Conservation (phyloP, 306 rosid genomes). For the Pyrus pyrifolia region DNA sequence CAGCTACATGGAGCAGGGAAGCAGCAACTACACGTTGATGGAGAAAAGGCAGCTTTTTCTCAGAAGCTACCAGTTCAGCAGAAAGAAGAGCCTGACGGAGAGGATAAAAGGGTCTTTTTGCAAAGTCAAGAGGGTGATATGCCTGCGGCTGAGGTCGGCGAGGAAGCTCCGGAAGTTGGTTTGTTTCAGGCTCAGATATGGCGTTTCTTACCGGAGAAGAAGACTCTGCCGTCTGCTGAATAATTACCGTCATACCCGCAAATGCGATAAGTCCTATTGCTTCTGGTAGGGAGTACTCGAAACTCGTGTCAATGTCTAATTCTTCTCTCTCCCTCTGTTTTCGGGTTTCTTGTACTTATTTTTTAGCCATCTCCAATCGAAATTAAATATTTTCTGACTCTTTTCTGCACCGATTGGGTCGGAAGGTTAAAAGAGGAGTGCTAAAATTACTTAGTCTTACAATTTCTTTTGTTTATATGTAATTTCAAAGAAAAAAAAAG, state of each 20-base stretch:
- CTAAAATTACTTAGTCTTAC: too few species aligned
- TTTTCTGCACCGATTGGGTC: background rate
- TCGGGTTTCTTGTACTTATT: background rate
- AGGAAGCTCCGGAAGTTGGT: conserved; percentile 28
- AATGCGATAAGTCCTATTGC: conserved; percentile 25
- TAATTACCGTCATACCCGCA: conserved; percentile 13
- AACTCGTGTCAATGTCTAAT: background rate
- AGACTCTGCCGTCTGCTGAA: conserved; percentile 40
- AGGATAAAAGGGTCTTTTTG: conserved; percentile 53
- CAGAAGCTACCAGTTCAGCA: conserved; percentile 74
- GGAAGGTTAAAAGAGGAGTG: background rate
- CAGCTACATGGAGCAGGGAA: conserved; percentile 22
- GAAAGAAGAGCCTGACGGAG: conserved; percentile 44
- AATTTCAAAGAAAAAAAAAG: background rate
- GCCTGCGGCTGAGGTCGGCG: conserved; percentile 42
- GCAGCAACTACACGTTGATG: conserved; percentile 34
- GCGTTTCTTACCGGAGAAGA: conserved; percentile 50
- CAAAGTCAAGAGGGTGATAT: conserved; percentile 42
- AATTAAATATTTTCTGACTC: too few species aligned
- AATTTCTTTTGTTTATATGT: background rate
- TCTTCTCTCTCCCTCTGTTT: background rate
- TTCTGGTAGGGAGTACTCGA: conserved; percentile 28
- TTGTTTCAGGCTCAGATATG: conserved; percentile 41
- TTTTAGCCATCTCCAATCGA: background rate
- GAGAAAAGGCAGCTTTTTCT: conserved; percentile 76